Percentiles rank a stretch among this genome's conserved stretches.
Conservation (phyloP, 345 rosid species). For the sweet orange (Citrus sinensis) region DVS_A1.0 CM039163.1:49276001-49276500, state of each 20-base stretch:
- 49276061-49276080: neutral
- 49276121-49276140: neutral
- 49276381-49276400: neutral
- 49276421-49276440: neutral
- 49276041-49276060: neutral
- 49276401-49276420: neutral
- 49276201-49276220: neutral
- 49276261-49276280: neutral
- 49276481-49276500: neutral
- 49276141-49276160: neutral
- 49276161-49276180: neutral
- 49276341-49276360: neutral
- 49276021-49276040: slow-evolving; percentile 20
- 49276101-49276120: neutral
- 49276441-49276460: neutral
- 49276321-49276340: neutral
- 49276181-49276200: neutral
- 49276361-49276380: neutral
- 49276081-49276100: neutral
- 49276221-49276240: neutral
- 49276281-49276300: neutral
- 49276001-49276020: slow-evolving; percentile 19
- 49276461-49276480: too few relatives aligned
- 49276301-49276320: neutral
- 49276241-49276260: neutral